phyloP scores from a whole-genome alignment of 805 yeast species.

The Suhomyces canberraensis region DNA sequence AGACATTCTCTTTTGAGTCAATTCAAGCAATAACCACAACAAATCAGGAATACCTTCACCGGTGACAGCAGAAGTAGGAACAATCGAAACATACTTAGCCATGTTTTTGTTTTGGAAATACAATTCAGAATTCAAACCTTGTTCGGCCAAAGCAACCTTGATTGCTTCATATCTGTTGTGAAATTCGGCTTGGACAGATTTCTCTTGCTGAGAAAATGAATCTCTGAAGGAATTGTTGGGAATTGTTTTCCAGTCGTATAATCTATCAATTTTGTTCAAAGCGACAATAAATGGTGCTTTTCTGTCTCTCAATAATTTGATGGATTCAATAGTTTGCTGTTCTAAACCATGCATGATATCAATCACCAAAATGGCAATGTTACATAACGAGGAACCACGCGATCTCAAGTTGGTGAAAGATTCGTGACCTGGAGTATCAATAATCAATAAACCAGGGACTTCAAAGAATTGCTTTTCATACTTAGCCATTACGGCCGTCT shows the following conservation, averaged over 20 bases:
- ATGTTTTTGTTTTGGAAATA: constrained; percentile 93
- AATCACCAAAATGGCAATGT: constrained; percentile 96
- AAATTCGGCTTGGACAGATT: constrained; percentile 88
- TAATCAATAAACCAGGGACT: constrained; percentile 94
- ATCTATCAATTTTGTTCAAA: constrained; percentile 93
- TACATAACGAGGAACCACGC: constrained; percentile 98
- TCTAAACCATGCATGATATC: constrained; percentile 99
- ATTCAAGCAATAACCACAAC: constrained; percentile 89
- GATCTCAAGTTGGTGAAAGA: constrained; percentile 96
- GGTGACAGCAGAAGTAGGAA: constrained; percentile 97
- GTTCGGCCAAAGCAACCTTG: constrained; percentile 91
- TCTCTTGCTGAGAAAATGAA: constrained; percentile 76
- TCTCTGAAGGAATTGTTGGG: constrained; percentile 97
- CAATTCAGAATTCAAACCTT: constrained; percentile 95
- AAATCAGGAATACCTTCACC: constrained; percentile 99
- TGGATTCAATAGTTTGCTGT: constrained; percentile 95
- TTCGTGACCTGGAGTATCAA: constrained; percentile 99
- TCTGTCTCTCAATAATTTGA: constrained; percentile 86
- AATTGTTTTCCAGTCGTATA: constrained; percentile 86
- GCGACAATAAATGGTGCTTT: constrained; percentile 98
- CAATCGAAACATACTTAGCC: constrained; percentile 90
- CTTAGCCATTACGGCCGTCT: constrained; percentile 86
- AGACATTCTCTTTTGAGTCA: constrained; percentile 98
- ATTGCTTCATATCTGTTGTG: constrained; percentile 81
- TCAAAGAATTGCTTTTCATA: constrained; percentile 84